phyloP scores from a whole-genome alignment of 73 alveolate genomes.

The Blepharisma stoltei region DNA sequence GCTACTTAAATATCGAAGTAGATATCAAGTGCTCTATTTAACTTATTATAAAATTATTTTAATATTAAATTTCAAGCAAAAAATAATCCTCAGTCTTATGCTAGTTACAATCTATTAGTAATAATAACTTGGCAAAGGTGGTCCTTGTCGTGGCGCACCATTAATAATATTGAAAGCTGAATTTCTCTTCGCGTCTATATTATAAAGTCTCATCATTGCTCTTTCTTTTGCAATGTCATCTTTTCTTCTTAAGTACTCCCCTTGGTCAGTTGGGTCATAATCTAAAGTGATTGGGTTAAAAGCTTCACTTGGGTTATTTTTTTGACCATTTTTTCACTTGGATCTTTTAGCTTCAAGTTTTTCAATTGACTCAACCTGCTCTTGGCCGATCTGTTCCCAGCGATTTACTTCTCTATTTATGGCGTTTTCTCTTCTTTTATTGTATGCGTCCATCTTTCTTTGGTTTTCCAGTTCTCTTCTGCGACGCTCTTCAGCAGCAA shows the following conservation, averaged over 20 bases:
- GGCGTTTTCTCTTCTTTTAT: conserved; percentile 30
- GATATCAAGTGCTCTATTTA: no score
- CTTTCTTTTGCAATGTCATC: conserved; percentile 42
- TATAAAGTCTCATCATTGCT: conserved; percentile 33
- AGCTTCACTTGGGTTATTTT: conserved; percentile 20
- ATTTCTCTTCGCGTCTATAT: conserved; percentile 36
- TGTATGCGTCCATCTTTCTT: not conserved
- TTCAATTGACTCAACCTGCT: conserved; percentile 21
- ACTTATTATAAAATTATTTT: no score
- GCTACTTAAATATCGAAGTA: no score
- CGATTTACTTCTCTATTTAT: conserved; percentile 33
- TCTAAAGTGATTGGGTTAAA: conserved; percentile 47
- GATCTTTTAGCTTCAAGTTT: conserved; percentile 33
- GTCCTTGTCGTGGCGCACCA: conserved; percentile 39
- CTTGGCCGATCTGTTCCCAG: conserved; percentile 24
- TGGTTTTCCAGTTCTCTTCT: conserved; percentile 37
- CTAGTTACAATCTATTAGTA: no score
- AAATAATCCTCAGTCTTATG: no score
- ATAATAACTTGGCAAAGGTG: not conserved
- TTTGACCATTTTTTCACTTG: conserved; percentile 28
- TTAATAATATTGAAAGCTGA: conserved; percentile 36
- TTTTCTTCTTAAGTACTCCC: conserved; percentile 27
- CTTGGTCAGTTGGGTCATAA: conserved; percentile 40
- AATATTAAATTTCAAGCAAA: no score
- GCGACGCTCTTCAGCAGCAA: conserved; percentile 40